phyloP scores from a whole-genome alignment of 345 rosid species.

The Clausena lansium region DNA sequence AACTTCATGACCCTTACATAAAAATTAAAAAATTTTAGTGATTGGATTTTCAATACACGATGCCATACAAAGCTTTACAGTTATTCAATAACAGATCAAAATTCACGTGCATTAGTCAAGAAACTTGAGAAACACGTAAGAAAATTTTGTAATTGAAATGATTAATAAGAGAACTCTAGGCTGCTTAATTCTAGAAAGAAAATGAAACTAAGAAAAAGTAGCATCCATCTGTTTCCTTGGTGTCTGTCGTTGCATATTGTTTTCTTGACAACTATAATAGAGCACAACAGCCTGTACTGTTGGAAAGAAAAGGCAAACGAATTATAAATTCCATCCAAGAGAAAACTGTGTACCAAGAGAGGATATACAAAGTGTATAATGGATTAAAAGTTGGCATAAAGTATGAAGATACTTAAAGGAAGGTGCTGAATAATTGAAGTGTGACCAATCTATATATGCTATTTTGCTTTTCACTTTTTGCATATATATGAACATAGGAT shows the following conservation, averaged over 20 bases:
- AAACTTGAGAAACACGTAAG: neutral
- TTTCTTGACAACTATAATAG: neutral
- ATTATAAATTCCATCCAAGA: neutral
- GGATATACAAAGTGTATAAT: neutral
- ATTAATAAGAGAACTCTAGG: neutral
- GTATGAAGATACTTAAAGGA: neutral
- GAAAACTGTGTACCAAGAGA: neutral
- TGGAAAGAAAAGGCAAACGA: too few species aligned
- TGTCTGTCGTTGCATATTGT: neutral
- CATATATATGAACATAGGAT: neutral
- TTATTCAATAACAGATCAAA: neutral
- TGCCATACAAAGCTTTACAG: neutral
- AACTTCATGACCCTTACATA: too few species aligned
- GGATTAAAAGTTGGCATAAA: neutral
- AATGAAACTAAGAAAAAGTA: constrained; percentile 2
- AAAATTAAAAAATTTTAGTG: neutral
- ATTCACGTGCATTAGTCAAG: neutral
- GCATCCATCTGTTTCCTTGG: neutral
- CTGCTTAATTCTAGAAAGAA: constrained; percentile 10
- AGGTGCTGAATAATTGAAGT: neutral
- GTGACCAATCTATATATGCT: neutral
- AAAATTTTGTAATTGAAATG: neutral
- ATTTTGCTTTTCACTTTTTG: constrained; percentile 2
- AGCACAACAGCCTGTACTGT: neutral
- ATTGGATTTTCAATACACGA: neutral